Base-by-base conservation (phyloP, 306 rosid genomes). In the Sophora flavescens region DNA sequence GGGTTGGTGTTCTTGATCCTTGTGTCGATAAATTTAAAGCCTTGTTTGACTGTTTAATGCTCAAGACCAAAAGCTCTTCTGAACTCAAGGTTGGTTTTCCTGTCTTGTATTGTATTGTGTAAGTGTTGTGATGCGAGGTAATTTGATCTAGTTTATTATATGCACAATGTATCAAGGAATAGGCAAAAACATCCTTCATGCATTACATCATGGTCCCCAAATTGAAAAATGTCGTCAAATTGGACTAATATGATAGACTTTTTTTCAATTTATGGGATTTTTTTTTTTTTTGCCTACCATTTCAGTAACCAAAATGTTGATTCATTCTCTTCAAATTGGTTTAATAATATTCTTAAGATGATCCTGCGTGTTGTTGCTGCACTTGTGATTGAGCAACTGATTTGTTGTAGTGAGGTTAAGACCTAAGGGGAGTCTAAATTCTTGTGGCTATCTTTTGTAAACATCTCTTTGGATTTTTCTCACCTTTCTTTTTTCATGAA, bases 1-100 rank as follows among this genome's bases (percentile, higher is more conserved):
- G 98, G 86, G 61, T 90, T 61, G 97, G 98, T 18, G 33, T 47
- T 65, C 87, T 94, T 60, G 97, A 94, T 75, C 89, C 86, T 82
- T 94, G 98, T 80, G 52, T 75, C 6, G 67, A 65, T 18, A 88
- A 94, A 81, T 94, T 96, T 93, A 86, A 16, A 53, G 80, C 89
- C 39, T 74, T 90, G 76, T 14, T 79, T 22, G 95, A 92, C 47
- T 90, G 98, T 81, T 84, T 94, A 53, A 71, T 2, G 69, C 91
- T 94, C 51, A 94, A 94, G 91, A 94, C 98, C 9, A 91, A 87
- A 80, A 64, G 78, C 18, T 6, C 75, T 42, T 70, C 95, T 60
- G 80, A 89, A 18, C 81, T 87, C 35, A 89, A 90, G 93, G 98
- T 94, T 41, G 11, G 11, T 41, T 41, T 41, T 41, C 12, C 0